These are phyloP conservation scores for Murraya koenigii DNA, from an alignment of 345 rosid species.

Conservation along the genomic window DNA sequence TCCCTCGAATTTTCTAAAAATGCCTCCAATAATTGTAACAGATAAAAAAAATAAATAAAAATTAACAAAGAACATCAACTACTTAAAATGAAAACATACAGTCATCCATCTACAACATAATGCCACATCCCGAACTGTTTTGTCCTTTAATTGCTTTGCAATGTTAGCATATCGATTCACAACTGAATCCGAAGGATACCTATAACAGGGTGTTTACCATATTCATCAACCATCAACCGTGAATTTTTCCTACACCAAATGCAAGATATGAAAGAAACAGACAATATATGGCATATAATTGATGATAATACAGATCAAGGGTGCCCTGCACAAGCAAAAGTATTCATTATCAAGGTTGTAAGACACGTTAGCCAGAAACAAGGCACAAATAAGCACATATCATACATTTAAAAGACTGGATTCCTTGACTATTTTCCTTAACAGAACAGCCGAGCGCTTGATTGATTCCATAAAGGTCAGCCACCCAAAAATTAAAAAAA, in stretches of 20 bases:
- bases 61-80: conserved; percentile 2
- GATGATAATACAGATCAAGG: not conserved
- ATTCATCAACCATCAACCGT: not conserved
- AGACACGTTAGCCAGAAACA: not conserved
- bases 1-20: not conserved
- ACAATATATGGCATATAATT: not conserved
- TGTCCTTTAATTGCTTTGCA: conserved; percentile 43
- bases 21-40: not conserved
- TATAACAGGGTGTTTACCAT: conserved; percentile 21
- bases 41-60: not conserved
- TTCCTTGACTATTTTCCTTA: not conserved
- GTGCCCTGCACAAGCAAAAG: not conserved
- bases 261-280: not conserved
- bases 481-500: too few species aligned
- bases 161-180: conserved; percentile 61
- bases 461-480: not conserved
- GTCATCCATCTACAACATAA: conserved; percentile 70
- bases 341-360: not conserved
- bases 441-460: not conserved
- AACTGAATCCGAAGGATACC: conserved; percentile 38
- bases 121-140: conserved; percentile 78
- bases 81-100: conserved; percentile 30
- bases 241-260: not conserved
- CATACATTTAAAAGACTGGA: not conserved
- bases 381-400: not conserved